Conservation (phyloP, 176 grass and related monocot genomes). For the Aegilops sharonensis region DNA sequence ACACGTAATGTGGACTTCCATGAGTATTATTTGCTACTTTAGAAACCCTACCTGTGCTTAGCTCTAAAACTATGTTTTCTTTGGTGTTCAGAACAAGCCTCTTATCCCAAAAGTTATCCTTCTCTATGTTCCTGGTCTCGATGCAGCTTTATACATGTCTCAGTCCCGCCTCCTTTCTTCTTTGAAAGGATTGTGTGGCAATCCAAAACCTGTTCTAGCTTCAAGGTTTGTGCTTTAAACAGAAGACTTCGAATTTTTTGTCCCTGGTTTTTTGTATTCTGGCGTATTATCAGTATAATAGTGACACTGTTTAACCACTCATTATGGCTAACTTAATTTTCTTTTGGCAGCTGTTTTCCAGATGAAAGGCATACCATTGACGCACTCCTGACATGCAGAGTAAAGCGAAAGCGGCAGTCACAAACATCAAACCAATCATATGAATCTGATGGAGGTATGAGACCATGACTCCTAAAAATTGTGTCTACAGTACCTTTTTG, state of each 20-base stretch:
- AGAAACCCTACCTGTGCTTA: conserved; percentile 4
- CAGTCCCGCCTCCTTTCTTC: conserved; percentile 57
- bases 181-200: conserved; percentile 77
- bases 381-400: conserved; percentile 83
- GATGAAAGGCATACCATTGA: conserved; percentile 94
- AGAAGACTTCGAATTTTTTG: background rate
- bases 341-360: conserved; percentile 62
- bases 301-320: background rate
- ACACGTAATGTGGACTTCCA: background rate
- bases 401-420: conserved; percentile 68
- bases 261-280: background rate
- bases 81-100: conserved; percentile 80
- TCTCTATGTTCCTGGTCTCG: conserved; percentile 88
- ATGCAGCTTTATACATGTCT: conserved; percentile 90
- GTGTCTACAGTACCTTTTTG: background rate
- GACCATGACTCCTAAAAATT: conserved; percentile 4
- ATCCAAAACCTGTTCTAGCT: conserved; percentile 87
- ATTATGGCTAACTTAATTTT: conserved; percentile 18
- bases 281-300: background rate
- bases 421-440: conserved; percentile 27
- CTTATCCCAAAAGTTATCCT: conserved; percentile 86
- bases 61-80: conserved; percentile 15
- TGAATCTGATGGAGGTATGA: conserved; percentile 49
- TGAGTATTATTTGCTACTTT: background rate
- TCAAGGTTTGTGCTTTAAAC: conserved; percentile 66